Evolutionary conservation across 768 basidiomycete species (phyloP).

Genomic region (Cystofilobasidium macerans): DNA sequence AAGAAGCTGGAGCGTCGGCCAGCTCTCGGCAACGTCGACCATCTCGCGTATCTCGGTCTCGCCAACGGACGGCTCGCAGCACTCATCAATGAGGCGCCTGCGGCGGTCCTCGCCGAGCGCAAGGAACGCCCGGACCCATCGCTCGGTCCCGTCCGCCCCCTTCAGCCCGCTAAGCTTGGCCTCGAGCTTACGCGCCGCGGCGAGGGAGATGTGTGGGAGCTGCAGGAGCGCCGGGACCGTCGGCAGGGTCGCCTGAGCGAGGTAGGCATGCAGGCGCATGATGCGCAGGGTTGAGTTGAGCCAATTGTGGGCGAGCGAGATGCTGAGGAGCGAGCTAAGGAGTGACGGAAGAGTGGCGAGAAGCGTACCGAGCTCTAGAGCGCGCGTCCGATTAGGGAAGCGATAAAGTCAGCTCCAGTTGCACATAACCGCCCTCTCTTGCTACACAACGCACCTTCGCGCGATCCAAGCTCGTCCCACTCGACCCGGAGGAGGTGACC

Average conservation of each 20-base stretch:
- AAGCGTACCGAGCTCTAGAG: conserved; percentile 56
- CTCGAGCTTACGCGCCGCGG: conserved; percentile 37
- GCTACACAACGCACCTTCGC: conserved; percentile 58
- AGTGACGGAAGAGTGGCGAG: conserved; percentile 62
- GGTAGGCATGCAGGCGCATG: conserved; percentile 70
- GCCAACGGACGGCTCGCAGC: conserved; percentile 33
- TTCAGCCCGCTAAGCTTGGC: conserved; percentile 27
- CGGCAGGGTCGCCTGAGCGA: conserved; percentile 63
- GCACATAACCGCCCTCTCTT: too few relatives aligned
- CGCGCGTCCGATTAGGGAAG: too few relatives aligned
- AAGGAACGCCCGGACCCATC: conserved; percentile 38
- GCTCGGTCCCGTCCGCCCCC: conserved; percentile 43
- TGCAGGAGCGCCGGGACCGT: conserved; percentile 49
- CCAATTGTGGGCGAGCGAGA: conserved; percentile 80
- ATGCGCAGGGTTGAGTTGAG: conserved; percentile 61
- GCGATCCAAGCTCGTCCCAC: conserved; percentile 47
- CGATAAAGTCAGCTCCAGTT: neutral
- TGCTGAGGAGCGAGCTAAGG: conserved; percentile 68
- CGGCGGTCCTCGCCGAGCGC: conserved; percentile 4
- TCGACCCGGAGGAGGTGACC: conserved; percentile 60
- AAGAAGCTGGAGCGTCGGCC: conserved; percentile 67
- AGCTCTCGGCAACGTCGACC: conserved; percentile 48
- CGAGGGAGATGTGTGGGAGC: conserved; percentile 55
- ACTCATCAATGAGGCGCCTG: conserved; percentile 2
- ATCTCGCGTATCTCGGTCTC: conserved; percentile 45